These are phyloP conservation scores for Haplosporangium sp. DNA, from an alignment of 371 early-diverging fungal species.

Conservation along the genomic window DNA sequence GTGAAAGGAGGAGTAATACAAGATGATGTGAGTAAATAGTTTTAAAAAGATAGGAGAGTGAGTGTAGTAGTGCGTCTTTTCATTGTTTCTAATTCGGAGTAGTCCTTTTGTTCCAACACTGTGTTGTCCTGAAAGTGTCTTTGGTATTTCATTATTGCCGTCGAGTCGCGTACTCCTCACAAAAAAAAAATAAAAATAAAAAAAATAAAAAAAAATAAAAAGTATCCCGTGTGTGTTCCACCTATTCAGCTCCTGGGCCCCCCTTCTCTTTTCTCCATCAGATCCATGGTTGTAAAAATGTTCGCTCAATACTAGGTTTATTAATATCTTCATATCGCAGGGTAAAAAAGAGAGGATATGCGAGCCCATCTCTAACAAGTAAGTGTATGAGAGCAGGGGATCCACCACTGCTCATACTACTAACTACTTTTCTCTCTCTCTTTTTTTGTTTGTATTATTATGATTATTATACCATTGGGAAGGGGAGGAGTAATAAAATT, in stretches of 20 bases:
- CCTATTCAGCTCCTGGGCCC: background rate
- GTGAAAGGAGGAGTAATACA: background rate
- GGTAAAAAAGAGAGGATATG: background rate
- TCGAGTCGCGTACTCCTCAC: too few relatives aligned
- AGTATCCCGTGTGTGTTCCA: background rate
- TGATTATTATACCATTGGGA: too few relatives aligned
- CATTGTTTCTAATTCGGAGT: too few relatives aligned
- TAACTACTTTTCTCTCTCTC: background rate
- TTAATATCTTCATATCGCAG: constrained; percentile 40
- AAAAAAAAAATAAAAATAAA: too few relatives aligned
- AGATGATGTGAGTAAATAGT: too few relatives aligned
- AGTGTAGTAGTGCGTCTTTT: too few relatives aligned
- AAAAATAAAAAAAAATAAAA: too few relatives aligned
- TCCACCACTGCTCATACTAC: background rate
- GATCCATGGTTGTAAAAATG: background rate
- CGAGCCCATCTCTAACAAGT: constrained; percentile 40
- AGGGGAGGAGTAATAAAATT: background rate
- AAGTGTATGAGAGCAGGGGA: constrained; percentile 4
- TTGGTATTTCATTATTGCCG: too few relatives aligned
- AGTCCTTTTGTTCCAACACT: too few relatives aligned
- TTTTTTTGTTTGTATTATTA: too few relatives aligned
- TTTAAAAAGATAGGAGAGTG: too few relatives aligned
- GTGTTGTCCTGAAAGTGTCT: too few relatives aligned
- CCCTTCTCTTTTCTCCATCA: background rate
- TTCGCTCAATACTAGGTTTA: constrained; percentile 23